Conservation (phyloP, 345 rosid species). For the Murraya koenigii region DNA sequence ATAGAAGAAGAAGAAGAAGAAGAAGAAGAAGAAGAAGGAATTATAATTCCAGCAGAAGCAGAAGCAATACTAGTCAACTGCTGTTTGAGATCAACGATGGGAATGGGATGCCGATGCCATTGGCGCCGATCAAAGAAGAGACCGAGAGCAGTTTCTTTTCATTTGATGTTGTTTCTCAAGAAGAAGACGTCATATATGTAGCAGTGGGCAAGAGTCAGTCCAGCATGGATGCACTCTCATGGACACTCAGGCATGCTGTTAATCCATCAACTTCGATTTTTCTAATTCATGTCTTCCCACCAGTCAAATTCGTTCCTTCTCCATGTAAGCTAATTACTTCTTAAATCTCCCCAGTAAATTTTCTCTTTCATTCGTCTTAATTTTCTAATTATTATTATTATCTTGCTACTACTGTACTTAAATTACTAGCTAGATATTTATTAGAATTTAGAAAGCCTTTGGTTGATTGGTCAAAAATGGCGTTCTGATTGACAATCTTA, state of each 20-base stretch:
- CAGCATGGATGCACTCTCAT: conserved; percentile 74
- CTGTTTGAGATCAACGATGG: conserved; percentile 31
- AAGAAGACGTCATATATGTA: conserved; percentile 54
- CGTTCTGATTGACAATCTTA: too few relatives aligned
- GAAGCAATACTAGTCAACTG: too few relatives aligned
- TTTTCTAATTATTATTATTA: too few relatives aligned
- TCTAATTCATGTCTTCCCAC: conserved; percentile 70
- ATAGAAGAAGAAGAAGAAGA: conserved; percentile 19
- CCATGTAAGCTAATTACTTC: conserved; percentile 40
- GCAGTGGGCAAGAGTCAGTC: conserved; percentile 77
- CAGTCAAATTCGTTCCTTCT: conserved; percentile 57
- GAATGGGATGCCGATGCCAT: not conserved
- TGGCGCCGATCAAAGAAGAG: conserved; percentile 33
- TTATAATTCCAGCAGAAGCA: too few relatives aligned
- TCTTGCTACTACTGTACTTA: too few relatives aligned
- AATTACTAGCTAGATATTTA: too few relatives aligned
- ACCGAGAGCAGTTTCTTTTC: conserved; percentile 44
- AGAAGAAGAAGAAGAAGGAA: too few relatives aligned
- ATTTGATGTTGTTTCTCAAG: conserved; percentile 16
- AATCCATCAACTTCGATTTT: conserved; percentile 34
- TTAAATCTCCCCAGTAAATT: too few relatives aligned
- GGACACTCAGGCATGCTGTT: conserved; percentile 56
- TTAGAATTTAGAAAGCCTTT: too few relatives aligned
- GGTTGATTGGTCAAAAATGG: too few relatives aligned
- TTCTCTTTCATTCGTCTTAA: too few relatives aligned